phyloP scores from a whole-genome alignment of 371 early-diverging fungal genomes.

The Basidiobolus meristosporus region DNA sequence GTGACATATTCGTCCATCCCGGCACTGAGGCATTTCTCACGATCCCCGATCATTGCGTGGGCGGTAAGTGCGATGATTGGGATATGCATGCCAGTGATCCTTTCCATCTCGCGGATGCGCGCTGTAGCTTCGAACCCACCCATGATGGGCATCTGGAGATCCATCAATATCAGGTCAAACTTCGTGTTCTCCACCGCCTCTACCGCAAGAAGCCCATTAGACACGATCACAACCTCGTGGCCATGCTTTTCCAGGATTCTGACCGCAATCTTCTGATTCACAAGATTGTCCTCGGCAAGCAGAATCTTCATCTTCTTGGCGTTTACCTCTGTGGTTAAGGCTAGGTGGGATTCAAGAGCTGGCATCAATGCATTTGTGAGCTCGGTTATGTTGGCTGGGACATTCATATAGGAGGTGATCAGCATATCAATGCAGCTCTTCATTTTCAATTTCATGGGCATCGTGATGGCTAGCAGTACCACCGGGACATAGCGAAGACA shows the following conservation, averaged over 20 bases:
- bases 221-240: conserved; percentile 43
- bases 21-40: conserved; percentile 47
- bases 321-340: conserved; percentile 24
- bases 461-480: conserved; percentile 23
- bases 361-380: conserved; percentile 39
- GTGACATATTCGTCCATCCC: conserved; percentile 71
- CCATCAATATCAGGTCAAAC: conserved; percentile 61
- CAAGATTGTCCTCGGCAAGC: conserved; percentile 63
- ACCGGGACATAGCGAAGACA: conserved; percentile 41
- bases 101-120: too few species aligned
- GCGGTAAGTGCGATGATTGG: conserved; percentile 66
- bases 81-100: too few species aligned
- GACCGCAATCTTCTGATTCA: conserved; percentile 65
- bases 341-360: conserved; percentile 40
- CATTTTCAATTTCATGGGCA: conserved; percentile 23
- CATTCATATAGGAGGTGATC: conserved; percentile 36
- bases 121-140: conserved; percentile 63
- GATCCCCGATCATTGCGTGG: conserved; percentile 65
- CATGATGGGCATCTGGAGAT: conserved; percentile 61
- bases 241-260: conserved; percentile 55
- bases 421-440: conserved; percentile 38
- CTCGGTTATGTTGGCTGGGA: conserved; percentile 29
- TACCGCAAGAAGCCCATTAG: conserved; percentile 54
- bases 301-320: conserved; percentile 24
- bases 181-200: conserved; percentile 30